Evolutionary conservation across 768 basidiomycete species (phyloP).

Genomic region (Pleurotus platypus): DNA sequence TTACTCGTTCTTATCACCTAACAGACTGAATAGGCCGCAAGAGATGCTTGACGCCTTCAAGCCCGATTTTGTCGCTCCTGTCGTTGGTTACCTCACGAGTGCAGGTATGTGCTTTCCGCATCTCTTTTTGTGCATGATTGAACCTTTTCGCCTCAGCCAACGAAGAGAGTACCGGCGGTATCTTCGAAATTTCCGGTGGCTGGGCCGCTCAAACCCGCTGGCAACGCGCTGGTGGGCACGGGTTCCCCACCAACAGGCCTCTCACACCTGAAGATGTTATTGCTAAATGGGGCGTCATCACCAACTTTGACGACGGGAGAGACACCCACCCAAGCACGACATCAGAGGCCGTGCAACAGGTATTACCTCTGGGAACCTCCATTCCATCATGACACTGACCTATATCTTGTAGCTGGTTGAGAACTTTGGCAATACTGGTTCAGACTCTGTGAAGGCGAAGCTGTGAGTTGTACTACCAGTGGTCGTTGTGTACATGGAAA

Average conservation of each 20-base stretch:
- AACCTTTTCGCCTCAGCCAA: conserved; percentile 46
- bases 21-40: conserved; percentile 47
- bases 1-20: not conserved
- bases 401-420: conserved; percentile 33
- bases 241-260: conserved; percentile 76
- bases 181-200: conserved; percentile 89
- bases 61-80: conserved; percentile 90
- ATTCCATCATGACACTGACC: not conserved
- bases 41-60: conserved; percentile 91
- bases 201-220: conserved; percentile 93
- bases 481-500: not conserved
- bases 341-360: conserved; percentile 75
- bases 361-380: conserved; percentile 22
- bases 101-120: conserved; percentile 36
- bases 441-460: conserved; percentile 42
- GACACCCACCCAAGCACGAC: conserved; percentile 77
- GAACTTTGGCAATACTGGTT: conserved; percentile 49
- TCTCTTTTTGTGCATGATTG: not conserved
- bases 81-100: conserved; percentile 88
- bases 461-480: conserved; percentile 29
- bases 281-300: conserved; percentile 79
- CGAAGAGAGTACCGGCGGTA: conserved; percentile 59
- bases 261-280: conserved; percentile 80
- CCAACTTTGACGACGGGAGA: conserved; percentile 81
- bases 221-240: conserved; percentile 85